Base-by-base conservation (phyloP, 805 yeast genomes). In the Dipodascus albidus region DNA sequence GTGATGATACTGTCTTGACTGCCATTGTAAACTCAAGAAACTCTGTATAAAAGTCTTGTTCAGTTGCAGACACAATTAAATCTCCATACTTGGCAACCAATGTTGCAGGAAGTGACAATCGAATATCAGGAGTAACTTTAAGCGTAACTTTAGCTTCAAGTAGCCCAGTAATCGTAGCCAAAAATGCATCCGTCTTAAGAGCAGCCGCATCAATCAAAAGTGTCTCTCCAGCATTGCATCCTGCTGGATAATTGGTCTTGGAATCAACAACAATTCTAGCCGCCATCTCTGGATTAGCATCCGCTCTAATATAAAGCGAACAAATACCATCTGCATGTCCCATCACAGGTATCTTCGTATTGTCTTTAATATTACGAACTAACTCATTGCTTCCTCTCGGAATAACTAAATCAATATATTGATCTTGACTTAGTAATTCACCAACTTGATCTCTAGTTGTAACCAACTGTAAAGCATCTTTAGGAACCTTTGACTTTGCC, bases 241-340 rank as follows among this genome's bases (percentile, higher is more conserved):
- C 99, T 11, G 99, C 99, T 50, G 98, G 97, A 66, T 93, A 93
- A 68, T 89, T 90, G 0, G 96, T 88, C 70, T 93, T 93, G 2
- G 96, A 78, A 68, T 93, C 99, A 23, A 87, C 78, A 3, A 81
- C 74, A 27, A 93, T 80, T 54, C 80, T 79, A 33, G 77, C 74
- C 0, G 97, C 95, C 79, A 87, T 89, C 14, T 68, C 78, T 11
- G 86, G 57, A 62, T 89, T 91, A 3, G 93, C 93, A 51, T 78
- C 80, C 54, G 77, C 78, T 66, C 90, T 95, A 23, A 91, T 74
- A 62, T 80, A 93, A 4, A 91, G 79, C 1, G 97, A 82, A 70
- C 99, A 93, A 56, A 91, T 84, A 49, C 99, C 99, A 69, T 93
- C 98, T 6, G 99, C 99, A 67, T 93, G 99, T 54, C 99, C 99